Base-by-base conservation (phyloP, 441 rosid species). In the Populus hybrid region DNA sequence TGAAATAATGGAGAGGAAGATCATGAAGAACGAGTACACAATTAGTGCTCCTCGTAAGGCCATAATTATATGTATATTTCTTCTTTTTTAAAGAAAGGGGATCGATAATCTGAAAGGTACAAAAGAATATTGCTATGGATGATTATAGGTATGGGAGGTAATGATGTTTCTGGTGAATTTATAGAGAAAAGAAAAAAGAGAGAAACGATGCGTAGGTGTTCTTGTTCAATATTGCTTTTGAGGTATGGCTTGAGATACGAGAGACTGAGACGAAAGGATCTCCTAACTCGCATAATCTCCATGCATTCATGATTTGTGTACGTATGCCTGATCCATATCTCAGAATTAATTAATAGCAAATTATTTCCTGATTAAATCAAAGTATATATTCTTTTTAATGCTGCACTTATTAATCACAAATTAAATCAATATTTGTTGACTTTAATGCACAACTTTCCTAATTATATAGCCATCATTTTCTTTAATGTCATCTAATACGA, bases 221-320 rank as follows among this genome's bases (percentile, higher is more conserved):
- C 65, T 35, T 38, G 45, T 36, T 29, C 74, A 33, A 33, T 33
- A 75, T 23, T 70, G 61, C 78, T 61, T 63, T 65, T 6, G 76
- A 67, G 78, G 82, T 68, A 86, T 84, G 88, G 88, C 18, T 64
- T 66, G 35, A 68, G 84, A 72, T 50, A 28, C 21, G 33, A 80
- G 86, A 86, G 83, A 76, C 63, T 82, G 68, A 81, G 83, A 88
- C 87, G 85, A 79, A 85, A 85, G 24, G 56, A 82, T 76, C 79
- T 83, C 84, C 74, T 9, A 20, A 68, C 74, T 9, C 16, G 71
- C 64, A 61, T 72, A 70, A 76, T 73, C 78, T 79, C 77, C 79
- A 75, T 82, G 78, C 83, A 80, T 80, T 82, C 64, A 14, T 45
- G 68, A 69, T 65, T 9, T 82, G 61, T 76, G 50, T 53, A 12